phyloP scores from a whole-genome alignment of 176 grass and related monocot genomes.

The Aegilops bicornis region DNA sequence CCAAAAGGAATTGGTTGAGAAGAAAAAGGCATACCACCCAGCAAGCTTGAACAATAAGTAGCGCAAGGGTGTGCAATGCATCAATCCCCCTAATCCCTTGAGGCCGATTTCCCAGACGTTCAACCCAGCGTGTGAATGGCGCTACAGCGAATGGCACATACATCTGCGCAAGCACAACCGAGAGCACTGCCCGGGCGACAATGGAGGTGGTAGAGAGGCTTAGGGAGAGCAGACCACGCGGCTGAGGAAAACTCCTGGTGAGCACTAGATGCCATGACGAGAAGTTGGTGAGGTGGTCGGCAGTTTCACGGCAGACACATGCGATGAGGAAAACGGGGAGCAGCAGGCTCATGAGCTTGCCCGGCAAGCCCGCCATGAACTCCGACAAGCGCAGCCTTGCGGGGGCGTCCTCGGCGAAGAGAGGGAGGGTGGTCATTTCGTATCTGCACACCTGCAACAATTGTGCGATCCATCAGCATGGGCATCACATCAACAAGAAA shows the following conservation, averaged over 20 bases:
- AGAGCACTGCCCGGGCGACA: neutral
- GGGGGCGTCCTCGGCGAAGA: too few species aligned
- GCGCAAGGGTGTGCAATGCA: conserved; percentile 1
- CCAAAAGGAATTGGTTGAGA: neutral
- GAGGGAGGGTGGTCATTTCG: too few species aligned
- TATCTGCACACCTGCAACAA: neutral
- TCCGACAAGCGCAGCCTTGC: conserved; percentile 13
- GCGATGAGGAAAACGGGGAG: conserved; percentile 14
- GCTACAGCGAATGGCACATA: neutral
- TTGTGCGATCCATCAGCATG: too few species aligned
- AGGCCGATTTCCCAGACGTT: neutral
- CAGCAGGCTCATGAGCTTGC: conserved; percentile 17
- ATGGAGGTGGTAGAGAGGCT: neutral
- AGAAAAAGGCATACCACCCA: conserved; percentile 4
- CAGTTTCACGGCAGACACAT: neutral
- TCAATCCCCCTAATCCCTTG: conserved; percentile 22
- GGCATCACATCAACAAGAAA: too few species aligned
- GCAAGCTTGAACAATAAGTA: neutral
- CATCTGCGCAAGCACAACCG: neutral
- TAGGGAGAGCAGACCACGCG: conserved; percentile 13
- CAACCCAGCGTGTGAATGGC: conserved; percentile 7
- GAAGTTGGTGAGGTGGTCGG: conserved; percentile 24
- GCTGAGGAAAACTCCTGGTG: neutral
- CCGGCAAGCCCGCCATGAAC: conserved; percentile 17
- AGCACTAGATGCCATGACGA: conserved; percentile 26